These are phyloP conservation scores for Sesbania bispinosa DNA, from an alignment of 306 rosid genomes.

Conservation along the genomic window DNA sequence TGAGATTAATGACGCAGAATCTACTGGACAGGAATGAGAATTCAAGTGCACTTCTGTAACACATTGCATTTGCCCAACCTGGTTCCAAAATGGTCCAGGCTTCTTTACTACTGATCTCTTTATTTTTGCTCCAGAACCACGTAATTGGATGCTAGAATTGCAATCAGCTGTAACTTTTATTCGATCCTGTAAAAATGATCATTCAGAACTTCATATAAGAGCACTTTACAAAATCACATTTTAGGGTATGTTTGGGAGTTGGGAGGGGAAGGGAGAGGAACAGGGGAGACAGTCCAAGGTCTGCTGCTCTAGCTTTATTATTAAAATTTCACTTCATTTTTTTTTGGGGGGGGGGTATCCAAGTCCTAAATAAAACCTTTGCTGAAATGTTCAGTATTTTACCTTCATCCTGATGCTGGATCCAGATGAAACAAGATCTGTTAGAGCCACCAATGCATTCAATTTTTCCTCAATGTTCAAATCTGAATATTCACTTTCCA, in stretches of 20 bases:
- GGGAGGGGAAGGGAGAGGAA: background rate
- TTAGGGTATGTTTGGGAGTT: background rate
- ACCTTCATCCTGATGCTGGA: conserved; percentile 80
- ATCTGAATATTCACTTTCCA: conserved; percentile 92
- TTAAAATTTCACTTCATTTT: conserved; percentile 14
- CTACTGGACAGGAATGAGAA: conserved; percentile 47
- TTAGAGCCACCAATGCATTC: conserved; percentile 74
- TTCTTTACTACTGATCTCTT: conserved; percentile 64
- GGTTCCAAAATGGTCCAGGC: conserved; percentile 41
- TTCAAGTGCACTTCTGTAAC: conserved; percentile 39
- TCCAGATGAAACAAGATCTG: conserved; percentile 83
- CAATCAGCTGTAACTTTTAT: conserved; percentile 44
- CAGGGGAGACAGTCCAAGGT: background rate
- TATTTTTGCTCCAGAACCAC: conserved; percentile 85
- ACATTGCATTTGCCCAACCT: conserved; percentile 43
- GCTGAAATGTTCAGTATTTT: conserved; percentile 20
- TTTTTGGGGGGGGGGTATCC: background rate
- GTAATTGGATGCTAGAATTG: conserved; percentile 46
- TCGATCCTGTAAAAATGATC: conserved; percentile 43
- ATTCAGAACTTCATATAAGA: conserved; percentile 9
- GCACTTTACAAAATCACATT: background rate
- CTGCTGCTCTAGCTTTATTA: background rate
- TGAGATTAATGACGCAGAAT: conserved; percentile 58
- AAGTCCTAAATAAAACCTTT: background rate
- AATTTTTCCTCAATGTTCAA: conserved; percentile 86